These are phyloP conservation scores for Lithocarpus polystachyus DNA, from an alignment of 306 rosid species.

Conservation along the genomic window DNA sequence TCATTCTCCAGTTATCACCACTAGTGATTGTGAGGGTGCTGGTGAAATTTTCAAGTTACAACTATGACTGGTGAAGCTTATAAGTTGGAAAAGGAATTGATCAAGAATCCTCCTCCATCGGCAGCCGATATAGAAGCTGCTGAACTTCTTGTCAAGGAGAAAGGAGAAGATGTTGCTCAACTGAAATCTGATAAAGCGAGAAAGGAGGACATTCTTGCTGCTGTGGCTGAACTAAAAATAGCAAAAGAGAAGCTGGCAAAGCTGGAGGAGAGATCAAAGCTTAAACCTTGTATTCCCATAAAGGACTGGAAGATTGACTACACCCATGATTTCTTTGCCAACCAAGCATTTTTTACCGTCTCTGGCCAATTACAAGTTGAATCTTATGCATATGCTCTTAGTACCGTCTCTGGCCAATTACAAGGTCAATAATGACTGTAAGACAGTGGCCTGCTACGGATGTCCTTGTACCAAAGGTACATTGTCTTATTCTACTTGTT, in stretches of 20 bases:
- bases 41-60: conserved; percentile 98
- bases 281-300: conserved; percentile 72
- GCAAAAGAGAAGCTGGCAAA: conserved; percentile 60
- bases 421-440: conserved; percentile 84
- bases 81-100: conserved; percentile 73
- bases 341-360: conserved; percentile 94
- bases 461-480: conserved; percentile 95
- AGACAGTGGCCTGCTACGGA: conserved; percentile 98
- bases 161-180: conserved; percentile 64
- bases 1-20: conserved; percentile 89
- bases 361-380: conserved; percentile 98
- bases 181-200: conserved; percentile 73
- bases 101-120: conserved; percentile 75
- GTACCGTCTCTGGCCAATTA: conserved; percentile 97
- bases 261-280: conserved; percentile 82
- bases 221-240: conserved; percentile 68
- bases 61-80: conserved; percentile 78
- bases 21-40: conserved; percentile 99
- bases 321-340: conserved; percentile 79
- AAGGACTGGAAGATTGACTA: conserved; percentile 92
- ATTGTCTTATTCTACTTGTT: background rate
- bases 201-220: conserved; percentile 56
- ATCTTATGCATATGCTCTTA: conserved; percentile 76
- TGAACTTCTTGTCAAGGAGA: conserved; percentile 51
- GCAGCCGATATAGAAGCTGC: conserved; percentile 77